Percentiles rank a stretch among this genome's conserved stretches.
These are phyloP conservation scores for Allium fistulosum DNA, from an alignment of 106 monocot genomes.

Conservation along the genomic window DNA sequence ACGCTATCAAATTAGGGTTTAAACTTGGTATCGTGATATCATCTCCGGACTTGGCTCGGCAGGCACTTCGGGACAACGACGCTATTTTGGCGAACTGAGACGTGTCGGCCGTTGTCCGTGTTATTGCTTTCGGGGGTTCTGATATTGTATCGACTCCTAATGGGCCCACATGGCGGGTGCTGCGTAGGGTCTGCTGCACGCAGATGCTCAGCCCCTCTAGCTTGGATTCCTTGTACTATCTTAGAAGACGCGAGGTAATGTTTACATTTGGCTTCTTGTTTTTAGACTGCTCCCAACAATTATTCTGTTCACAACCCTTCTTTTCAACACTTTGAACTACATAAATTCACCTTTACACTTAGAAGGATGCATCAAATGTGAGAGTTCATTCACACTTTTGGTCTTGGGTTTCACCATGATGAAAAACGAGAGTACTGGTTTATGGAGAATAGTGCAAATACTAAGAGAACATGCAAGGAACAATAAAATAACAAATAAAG, in stretches of 20 bases:
- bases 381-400: no score
- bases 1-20: constrained; percentile 30
- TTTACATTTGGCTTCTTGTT: not conserved
- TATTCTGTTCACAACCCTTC: no score
- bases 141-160: constrained; percentile 43
- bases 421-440: no score
- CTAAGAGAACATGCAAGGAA: no score
- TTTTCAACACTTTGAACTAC: no score
- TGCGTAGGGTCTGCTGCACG: constrained; percentile 35
- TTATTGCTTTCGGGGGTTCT: constrained; percentile 22
- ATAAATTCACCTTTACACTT: no score
- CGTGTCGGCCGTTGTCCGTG: constrained; percentile 16
- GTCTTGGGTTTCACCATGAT: no score
- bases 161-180: constrained; percentile 55
- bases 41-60: constrained; percentile 21
- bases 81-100: constrained; percentile 36
- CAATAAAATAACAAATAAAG: no score
- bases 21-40: constrained; percentile 33
- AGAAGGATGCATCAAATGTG: not conserved
- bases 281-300: not conserved
- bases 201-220: constrained; percentile 35
- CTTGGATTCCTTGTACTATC: constrained; percentile 29
- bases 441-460: no score
- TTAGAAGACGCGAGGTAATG: constrained; percentile 28
- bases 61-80: constrained; percentile 29